These are phyloP conservation scores for Trametes punicea DNA, from an alignment of 768 basidiomycete species.

Conservation along the genomic window DNA sequence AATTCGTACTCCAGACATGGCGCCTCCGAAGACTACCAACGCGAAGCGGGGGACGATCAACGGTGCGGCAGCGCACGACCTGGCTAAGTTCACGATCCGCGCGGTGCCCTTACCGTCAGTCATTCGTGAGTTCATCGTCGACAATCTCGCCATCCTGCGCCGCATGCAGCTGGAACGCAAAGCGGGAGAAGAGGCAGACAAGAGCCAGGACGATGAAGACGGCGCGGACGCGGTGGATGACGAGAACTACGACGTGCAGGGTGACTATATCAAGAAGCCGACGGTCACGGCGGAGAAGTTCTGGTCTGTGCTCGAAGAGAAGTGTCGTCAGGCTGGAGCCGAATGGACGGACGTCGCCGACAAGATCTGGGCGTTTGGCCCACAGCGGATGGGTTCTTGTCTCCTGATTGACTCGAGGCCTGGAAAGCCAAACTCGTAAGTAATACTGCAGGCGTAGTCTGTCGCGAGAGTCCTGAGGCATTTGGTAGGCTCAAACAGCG, in stretches of 20 bases:
- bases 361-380: constrained; percentile 88
- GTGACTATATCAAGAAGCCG: constrained; percentile 58
- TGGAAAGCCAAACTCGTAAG: constrained; percentile 54
- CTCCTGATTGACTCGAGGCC: constrained; percentile 74
- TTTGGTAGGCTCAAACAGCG: constrained; percentile 48
- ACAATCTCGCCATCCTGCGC: constrained; percentile 64
- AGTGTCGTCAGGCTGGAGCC: constrained; percentile 61
- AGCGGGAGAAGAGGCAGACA: constrained; percentile 10
- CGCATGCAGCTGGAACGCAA: constrained; percentile 48
- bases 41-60: constrained; percentile 75
- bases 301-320: constrained; percentile 65
- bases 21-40: constrained; percentile 69
- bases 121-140: constrained; percentile 73
- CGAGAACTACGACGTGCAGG: constrained; percentile 43
- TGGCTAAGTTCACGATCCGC: constrained; percentile 82
- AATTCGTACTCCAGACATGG: constrained; percentile 70
- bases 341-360: constrained; percentile 80
- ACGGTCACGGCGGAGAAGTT: constrained; percentile 73
- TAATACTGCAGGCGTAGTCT: constrained; percentile 1
- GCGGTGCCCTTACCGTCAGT: constrained; percentile 71
- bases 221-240: constrained; percentile 31
- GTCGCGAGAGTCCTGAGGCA: background rate
- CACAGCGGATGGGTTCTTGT: constrained; percentile 82
- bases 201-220: background rate
- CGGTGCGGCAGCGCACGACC: constrained; percentile 61